Evolutionary conservation across 2,329 filamentous ascomycete genomes (phyloP), one percentile per base, ranked within the genome.

Genomic region (Sarocladium brachiariae): DNA sequence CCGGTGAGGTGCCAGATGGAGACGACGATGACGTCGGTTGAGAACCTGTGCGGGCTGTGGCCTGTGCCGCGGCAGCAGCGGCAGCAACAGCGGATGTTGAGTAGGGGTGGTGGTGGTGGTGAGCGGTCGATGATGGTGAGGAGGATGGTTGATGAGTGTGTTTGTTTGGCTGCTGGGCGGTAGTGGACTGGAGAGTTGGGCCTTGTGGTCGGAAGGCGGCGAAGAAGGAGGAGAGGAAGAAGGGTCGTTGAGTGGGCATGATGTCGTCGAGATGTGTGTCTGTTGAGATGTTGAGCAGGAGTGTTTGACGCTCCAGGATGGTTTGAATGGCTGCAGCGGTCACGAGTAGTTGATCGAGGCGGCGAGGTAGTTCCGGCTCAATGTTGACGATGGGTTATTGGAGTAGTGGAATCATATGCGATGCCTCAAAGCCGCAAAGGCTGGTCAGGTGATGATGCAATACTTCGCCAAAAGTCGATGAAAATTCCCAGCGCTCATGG

Each of bases 191-290:
- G 61, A 64, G 59, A 37, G 69, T 56, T 18, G 70, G 64, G 11
- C 66, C 61, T 58, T 73, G 73, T 52, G 74, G 73, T 49, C 76
- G 74, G 61, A 78, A 77, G 63, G 76, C 74, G 62, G 75, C 72
- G 63, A 79, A 70, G 66, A 79, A 77, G 59, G 72, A 74, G 43
- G 76, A 76, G 59, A 79, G 73, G 66, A 79, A 78, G 63, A 73
- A 78, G 43, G 76, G 75, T 47, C 75, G 73, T 59, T 78, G 75
- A 18, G 74, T 75, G 45, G 75, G 71, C 74, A 77, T 77, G 39
- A 8, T 35, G 55, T 53, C 27, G 18, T 45, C 27, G 50, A 24
- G 19, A 34, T 7, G 6, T n/a, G 39, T 50, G 23, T 16, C 7
- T 30, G 16, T 9, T 25, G 19, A 11, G 23, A 21, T 7, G 37